These are phyloP conservation scores for Fusarium metavorans DNA, from an alignment of 2,329 filamentous ascomycete species.

Conservation along the genomic window DNA sequence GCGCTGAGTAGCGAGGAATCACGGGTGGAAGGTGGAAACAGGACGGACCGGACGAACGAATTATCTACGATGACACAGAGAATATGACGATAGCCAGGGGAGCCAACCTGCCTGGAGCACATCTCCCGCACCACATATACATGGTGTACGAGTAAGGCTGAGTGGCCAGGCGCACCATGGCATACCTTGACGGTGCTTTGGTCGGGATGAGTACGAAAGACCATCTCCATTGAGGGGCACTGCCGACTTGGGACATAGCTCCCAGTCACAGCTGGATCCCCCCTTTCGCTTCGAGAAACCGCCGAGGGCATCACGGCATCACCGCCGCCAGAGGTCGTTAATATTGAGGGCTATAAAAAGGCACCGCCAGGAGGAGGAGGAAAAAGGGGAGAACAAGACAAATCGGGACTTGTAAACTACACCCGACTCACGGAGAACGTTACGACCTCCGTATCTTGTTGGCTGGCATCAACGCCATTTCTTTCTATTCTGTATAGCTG, in stretches of 20 bases:
- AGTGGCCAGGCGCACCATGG: constrained; percentile 27
- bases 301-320: constrained; percentile 30
- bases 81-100: constrained; percentile 25
- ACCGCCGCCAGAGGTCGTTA: constrained; percentile 26
- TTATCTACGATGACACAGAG: constrained; percentile 26
- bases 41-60: constrained; percentile 37
- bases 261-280: constrained; percentile 9
- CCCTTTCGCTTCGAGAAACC: constrained; percentile 23
- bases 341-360: constrained; percentile 20
- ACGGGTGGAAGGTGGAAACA: constrained; percentile 37
- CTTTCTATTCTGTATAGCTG: constrained; percentile 38
- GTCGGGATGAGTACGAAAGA: constrained; percentile 18
- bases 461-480: constrained; percentile 38
- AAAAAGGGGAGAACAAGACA: constrained; percentile 17
- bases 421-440: constrained; percentile 33
- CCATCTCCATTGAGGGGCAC: constrained; percentile 9
- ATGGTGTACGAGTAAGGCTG: constrained; percentile 34
- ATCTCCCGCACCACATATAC: constrained; percentile 15
- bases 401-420: constrained; percentile 22
- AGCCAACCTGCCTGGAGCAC: constrained; percentile 33
- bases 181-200: constrained; percentile 24
- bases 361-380: constrained; percentile 14
- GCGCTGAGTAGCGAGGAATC: constrained; percentile 26
- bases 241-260: constrained; percentile 1
- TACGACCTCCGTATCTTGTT: constrained; percentile 28